Evolutionary conservation across 352 stramenopile genomes (phyloP).

Genomic region (Phytopythium ostracodes): DNA sequence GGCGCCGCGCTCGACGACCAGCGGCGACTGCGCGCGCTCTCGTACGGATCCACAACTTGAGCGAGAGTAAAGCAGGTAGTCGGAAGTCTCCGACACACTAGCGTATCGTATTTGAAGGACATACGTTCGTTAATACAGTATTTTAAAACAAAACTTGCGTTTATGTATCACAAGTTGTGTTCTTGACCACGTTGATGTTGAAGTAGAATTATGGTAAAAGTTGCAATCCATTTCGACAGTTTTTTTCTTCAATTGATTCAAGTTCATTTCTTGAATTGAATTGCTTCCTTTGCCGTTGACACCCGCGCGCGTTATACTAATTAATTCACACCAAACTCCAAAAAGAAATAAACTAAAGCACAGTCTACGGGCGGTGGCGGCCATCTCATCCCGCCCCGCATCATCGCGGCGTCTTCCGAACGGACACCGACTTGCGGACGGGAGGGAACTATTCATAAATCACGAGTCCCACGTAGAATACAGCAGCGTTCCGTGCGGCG

Average conservation of each 20-base stretch:
- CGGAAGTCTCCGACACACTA: too few species aligned
- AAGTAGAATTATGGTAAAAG: not conserved
- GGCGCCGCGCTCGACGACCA: not conserved
- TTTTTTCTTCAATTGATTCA: not conserved
- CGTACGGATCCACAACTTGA: slow-evolving; percentile 16
- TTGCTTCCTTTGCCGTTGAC: too few species aligned
- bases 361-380: not conserved
- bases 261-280: not conserved
- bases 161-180: too few species aligned
- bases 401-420: slow-evolving; percentile 2
- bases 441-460: not conserved
- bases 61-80: not conserved
- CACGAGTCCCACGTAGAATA: not conserved
- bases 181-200: slow-evolving; percentile 5
- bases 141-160: too few species aligned
- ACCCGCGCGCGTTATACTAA: not conserved
- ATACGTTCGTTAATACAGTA: too few species aligned
- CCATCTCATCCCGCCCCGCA: not conserved
- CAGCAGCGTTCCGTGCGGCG: not conserved
- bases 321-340: slow-evolving; percentile 5
- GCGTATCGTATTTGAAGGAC: too few species aligned
- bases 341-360: slow-evolving; percentile 6
- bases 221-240: not conserved
- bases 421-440: not conserved
- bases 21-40: slow-evolving; percentile 8